phyloP scores from a whole-genome alignment of 306 rosid species.

The Prunus fruticosa region DNA sequence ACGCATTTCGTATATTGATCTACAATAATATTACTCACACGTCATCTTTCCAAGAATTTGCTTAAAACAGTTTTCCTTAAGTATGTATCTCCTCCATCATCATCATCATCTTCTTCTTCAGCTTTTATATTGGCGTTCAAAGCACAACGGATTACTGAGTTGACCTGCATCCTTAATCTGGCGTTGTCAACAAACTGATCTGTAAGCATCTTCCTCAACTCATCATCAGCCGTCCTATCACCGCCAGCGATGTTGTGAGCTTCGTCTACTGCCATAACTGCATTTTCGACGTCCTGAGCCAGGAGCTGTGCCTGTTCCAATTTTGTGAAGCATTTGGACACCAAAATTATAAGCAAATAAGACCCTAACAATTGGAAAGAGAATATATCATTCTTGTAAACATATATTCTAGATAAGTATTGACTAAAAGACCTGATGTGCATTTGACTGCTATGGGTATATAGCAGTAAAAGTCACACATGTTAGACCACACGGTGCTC shows the following conservation, averaged over 20 bases:
- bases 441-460: neutral
- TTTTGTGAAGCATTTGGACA: neutral
- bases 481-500: neutral
- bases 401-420: neutral
- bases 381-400: neutral
- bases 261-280: constrained; percentile 37
- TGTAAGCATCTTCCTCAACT: constrained; percentile 67
- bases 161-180: constrained; percentile 73
- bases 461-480: neutral
- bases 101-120: constrained; percentile 32
- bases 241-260: constrained; percentile 17
- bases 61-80: constrained; percentile 56
- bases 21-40: neutral
- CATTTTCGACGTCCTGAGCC: constrained; percentile 63
- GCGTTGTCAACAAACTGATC: constrained; percentile 76
- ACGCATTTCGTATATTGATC: neutral
- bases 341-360: neutral
- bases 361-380: neutral
- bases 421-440: neutral
- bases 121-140: constrained; percentile 43
- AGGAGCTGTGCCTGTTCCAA: constrained; percentile 87
- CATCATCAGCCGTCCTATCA: constrained; percentile 39
- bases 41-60: constrained; percentile 65
- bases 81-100: constrained; percentile 47
- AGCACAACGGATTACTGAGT: constrained; percentile 70